Evolutionary conservation across 2,329 filamentous ascomycete species (phyloP).

Genomic region (Colletotrichum sp.): DNA sequence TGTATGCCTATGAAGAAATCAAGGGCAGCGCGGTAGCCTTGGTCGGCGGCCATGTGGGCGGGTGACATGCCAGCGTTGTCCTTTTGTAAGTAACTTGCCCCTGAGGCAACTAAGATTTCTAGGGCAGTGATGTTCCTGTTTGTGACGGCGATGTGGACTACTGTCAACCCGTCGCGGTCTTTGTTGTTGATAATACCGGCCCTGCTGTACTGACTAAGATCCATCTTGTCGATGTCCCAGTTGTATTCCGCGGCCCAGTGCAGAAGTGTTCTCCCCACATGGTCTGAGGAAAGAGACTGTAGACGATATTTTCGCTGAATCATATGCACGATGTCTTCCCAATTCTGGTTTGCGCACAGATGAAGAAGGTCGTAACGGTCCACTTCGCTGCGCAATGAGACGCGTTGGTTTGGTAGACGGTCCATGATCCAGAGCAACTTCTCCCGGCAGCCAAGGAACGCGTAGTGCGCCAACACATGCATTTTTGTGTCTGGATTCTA

Average conservation of each 20-base stretch:
- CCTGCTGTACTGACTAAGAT: background rate
- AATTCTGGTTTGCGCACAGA: background rate
- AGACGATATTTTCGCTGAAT: background rate
- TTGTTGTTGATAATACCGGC: background rate
- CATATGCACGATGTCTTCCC: background rate
- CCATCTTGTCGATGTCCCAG: background rate
- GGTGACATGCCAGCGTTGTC: background rate
- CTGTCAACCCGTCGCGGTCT: background rate
- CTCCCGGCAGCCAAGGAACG: background rate
- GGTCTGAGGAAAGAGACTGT: background rate
- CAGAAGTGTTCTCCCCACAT: background rate
- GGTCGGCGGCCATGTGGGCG: background rate
- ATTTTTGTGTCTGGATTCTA: background rate
- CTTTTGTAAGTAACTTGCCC: background rate
- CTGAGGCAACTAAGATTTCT: rapidly evolving
- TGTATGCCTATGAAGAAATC: rapidly evolving
- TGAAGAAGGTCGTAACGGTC: background rate
- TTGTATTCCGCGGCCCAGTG: background rate
- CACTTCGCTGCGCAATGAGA: background rate
- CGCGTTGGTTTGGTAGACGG: background rate
- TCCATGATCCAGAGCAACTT: background rate
- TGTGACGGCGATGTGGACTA: background rate
- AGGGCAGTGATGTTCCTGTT: background rate
- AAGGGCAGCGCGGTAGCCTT: background rate
- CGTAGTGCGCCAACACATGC: background rate